Evolutionary conservation across 306 rosid species (phyloP), one percentile per base, ranked within the genome.

Genomic region (Quercus rubra): DNA sequence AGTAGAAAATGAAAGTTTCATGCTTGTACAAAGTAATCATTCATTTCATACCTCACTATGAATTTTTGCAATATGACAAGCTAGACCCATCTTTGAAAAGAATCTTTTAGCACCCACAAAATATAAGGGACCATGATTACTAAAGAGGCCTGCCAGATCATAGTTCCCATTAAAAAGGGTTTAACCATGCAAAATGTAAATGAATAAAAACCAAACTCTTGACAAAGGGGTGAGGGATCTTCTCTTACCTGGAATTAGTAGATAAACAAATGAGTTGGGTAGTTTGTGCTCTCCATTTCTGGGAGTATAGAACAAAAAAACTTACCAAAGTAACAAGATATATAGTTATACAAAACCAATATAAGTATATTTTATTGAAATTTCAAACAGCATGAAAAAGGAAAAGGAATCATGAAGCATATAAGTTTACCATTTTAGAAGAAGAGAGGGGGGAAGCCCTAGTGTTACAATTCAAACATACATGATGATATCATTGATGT

Each of bases 81-180:
- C 89, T 80, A 92, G 82, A 81, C 98, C 97, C 97, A 92, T 89
- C 89, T 88, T 92, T 5, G 97, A 94, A 82, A 94, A 91, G 84
- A 89, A 92, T 71, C 70, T 88, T 92, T 91, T 92, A 55, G 91
- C 87, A 46, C 89, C 92, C 77, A 94, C 96, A 82, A 91, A 92
- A 78, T 94, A 92, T 71, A 94, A 86, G 59, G 97, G 93, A 76
- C 93, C 89, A 55, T 89, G 94, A 81, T 91, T 91, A 86, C 98
- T 89, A 84, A 94, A 89, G 78, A 94, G 97, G 79, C 97, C 97
- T 94, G 89, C 25, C 78, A 89, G 75, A 49, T 59, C 33, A 52
- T 80, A 73, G n/a, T 71, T 74, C 77, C 27, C 19, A 56, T 71
- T 77, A 17, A 17, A 69, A 10, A 49, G 54, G 31, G 15, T 52